These are phyloP conservation scores for Amphichorda felina DNA, from an alignment of 2,329 filamentous ascomycete genomes.

Conservation along the genomic window DNA sequence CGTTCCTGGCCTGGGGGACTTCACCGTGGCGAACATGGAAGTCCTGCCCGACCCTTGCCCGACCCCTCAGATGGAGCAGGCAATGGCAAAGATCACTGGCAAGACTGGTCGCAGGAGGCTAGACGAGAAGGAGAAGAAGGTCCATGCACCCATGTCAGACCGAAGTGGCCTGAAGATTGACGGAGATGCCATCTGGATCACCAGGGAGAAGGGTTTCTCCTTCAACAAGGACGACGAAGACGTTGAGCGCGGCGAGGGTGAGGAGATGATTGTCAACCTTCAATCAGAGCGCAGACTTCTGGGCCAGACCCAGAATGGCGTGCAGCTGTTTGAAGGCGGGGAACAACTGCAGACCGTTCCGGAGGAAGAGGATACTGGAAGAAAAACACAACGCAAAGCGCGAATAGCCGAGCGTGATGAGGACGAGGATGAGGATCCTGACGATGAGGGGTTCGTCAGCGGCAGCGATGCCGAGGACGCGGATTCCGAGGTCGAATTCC, in stretches of 20 bases:
- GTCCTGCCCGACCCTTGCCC: slow-evolving; percentile 88
- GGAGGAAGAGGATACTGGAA: slow-evolving; percentile 42
- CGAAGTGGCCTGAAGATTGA: slow-evolving; percentile 93
- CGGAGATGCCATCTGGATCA: slow-evolving; percentile 91
- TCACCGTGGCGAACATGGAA: slow-evolving; percentile 74
- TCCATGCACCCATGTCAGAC: slow-evolving; percentile 97
- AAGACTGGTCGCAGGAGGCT: slow-evolving; percentile 71
- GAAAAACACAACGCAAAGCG: slow-evolving; percentile 46
- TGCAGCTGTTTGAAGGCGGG: slow-evolving; percentile 77
- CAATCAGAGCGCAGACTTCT: slow-evolving; percentile 74
- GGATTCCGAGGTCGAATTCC: slow-evolving; percentile 45
- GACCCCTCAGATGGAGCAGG: slow-evolving; percentile 82
- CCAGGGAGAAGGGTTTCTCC: slow-evolving; percentile 57
- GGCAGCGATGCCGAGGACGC: slow-evolving; percentile 40
- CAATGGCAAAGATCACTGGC: slow-evolving; percentile 70
- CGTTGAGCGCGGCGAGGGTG: slow-evolving; percentile 77
- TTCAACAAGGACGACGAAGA: slow-evolving; percentile 59
- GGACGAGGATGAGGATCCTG: slow-evolving; percentile 42
- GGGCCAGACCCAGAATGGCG: slow-evolving; percentile 69
- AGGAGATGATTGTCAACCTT: slow-evolving; percentile 84
- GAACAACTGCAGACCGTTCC: slow-evolving; percentile 49
- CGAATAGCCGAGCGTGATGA: slow-evolving; percentile 49
- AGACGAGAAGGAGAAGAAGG: slow-evolving; percentile 91
- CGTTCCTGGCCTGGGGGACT: slow-evolving; percentile 83
- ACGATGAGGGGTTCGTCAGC: slow-evolving; percentile 37